Conservation (phyloP, 176 grass and related monocot species). For the Puya raimondii region DNA sequence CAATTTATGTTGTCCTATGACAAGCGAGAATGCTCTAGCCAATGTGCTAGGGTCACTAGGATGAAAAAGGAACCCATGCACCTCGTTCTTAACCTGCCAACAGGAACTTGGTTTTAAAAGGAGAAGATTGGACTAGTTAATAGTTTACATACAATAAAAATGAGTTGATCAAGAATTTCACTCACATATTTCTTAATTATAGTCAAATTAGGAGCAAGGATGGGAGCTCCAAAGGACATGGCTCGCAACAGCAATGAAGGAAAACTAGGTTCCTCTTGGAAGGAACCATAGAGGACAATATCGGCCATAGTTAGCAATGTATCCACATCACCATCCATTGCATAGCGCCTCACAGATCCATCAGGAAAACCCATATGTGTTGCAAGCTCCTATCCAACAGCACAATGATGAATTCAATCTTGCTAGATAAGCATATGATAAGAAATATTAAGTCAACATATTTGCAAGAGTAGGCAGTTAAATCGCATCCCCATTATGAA, state of each 20-base stretch:
- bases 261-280: slow-evolving; percentile 69
- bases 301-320: slow-evolving; percentile 54
- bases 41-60: slow-evolving; percentile 39
- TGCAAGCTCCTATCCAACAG: slow-evolving; percentile 59
- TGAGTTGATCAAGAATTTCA: background rate
- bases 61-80: slow-evolving; percentile 69
- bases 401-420: slow-evolving; percentile 15
- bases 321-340: slow-evolving; percentile 60
- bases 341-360: slow-evolving; percentile 53
- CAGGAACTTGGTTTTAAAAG: background rate
- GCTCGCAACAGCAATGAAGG: slow-evolving; percentile 68
- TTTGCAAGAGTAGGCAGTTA: background rate
- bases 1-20: slow-evolving; percentile 49
- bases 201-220: slow-evolving; percentile 79
- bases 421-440: slow-evolving; percentile 1
- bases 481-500: background rate
- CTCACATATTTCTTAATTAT: slow-evolving; percentile 82
- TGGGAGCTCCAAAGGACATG: slow-evolving; percentile 82
- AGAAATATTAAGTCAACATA: background rate
- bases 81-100: slow-evolving; percentile 64
- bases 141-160: background rate
- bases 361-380: slow-evolving; percentile 65
- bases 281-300: slow-evolving; percentile 75
- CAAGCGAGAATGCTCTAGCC: slow-evolving; percentile 45
- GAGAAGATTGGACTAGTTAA: background rate